phyloP scores from a whole-genome alignment of 441 rosid species.

The Dalechampia spathulata region DNA sequence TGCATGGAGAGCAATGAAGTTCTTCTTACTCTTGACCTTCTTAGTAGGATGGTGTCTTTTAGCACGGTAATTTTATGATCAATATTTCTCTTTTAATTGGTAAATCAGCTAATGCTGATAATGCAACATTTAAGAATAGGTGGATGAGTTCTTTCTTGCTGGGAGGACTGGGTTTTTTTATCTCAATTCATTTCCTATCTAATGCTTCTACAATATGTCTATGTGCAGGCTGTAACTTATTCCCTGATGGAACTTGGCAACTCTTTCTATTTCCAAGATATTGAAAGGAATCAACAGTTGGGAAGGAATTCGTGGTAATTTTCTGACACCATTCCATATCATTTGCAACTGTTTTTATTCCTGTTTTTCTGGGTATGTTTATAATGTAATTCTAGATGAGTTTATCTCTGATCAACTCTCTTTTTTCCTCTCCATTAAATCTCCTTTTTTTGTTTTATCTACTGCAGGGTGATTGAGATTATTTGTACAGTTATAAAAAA shows the following conservation, averaged over 20 bases:
- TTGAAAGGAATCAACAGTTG: constrained; percentile 33
- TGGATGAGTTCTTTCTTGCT: not conserved
- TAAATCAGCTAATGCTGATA: not conserved
- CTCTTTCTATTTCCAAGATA: constrained; percentile 37
- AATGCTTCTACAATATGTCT: constrained; percentile 7
- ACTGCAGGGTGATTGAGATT: constrained; percentile 73
- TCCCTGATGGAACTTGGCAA: constrained; percentile 60
- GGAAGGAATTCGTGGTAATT: constrained; percentile 68
- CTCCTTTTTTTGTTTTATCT: constrained; percentile 12
- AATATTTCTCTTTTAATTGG: constrained; percentile 3
- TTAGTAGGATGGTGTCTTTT: constrained; percentile 71
- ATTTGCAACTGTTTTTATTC: constrained; percentile 3
- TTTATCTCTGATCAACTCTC: not conserved
- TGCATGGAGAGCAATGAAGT: constrained; percentile 45
- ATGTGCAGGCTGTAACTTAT: constrained; percentile 63
- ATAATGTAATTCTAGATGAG: constrained; percentile 1
- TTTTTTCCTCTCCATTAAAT: not conserved
- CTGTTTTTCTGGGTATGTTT: constrained; percentile 1
- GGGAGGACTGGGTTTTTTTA: not conserved
- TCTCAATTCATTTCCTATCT: constrained; percentile 19
- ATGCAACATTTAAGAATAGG: not conserved
- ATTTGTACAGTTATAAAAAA: constrained; percentile 59
- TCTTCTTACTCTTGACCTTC: constrained; percentile 60
- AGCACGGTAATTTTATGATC: constrained; percentile 50
- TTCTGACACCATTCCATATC: not conserved